A percentile compares a stretch with the other conserved stretches of the same genome.
Conservation (phyloP, 345 rosid species). For the Gossypium australe region DNA sequence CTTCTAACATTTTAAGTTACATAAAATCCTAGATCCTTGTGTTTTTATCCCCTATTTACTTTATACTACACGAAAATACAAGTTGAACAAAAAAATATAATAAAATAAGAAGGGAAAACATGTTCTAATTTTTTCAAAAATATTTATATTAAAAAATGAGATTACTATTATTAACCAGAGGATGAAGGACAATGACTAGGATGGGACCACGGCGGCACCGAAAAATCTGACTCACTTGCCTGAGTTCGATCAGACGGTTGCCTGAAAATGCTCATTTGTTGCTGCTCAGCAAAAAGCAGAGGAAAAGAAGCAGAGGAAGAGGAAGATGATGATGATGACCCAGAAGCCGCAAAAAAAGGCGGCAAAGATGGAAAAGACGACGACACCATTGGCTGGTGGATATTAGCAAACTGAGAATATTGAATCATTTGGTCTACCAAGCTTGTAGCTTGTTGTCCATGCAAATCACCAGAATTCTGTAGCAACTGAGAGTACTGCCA, state of each 20-base stretch:
- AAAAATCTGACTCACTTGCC: conserved; percentile 24
- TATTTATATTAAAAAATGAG: neutral
- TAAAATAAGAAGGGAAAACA: neutral
- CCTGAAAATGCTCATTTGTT: conserved; percentile 21
- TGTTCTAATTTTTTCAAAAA: neutral
- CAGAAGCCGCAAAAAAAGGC: conserved; percentile 13
- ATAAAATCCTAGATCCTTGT: too few relatives aligned
- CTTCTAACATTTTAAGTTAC: too few relatives aligned
- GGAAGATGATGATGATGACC: conserved; percentile 10
- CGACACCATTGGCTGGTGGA: conserved; percentile 12
- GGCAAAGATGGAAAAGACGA: conserved; percentile 19
- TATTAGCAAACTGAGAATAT: conserved; percentile 27
- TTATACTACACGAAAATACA: conserved; percentile 9
- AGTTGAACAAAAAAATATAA: neutral
- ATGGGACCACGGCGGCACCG: conserved; percentile 25
- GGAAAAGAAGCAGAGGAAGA: conserved; percentile 42
- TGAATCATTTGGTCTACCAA: conserved; percentile 32
- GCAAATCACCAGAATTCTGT: conserved; percentile 32
- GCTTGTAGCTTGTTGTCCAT: conserved; percentile 19
- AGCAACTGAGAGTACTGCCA: conserved; percentile 45
- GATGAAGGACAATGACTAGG: conserved; percentile 32
- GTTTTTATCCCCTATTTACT: neutral
- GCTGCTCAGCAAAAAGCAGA: conserved; percentile 40
- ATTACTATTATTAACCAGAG: conserved; percentile 15
- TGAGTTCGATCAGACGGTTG: conserved; percentile 20